Evolutionary conservation across 805 yeast species (phyloP).

Genomic region (Teunomyces panamensis): DNA sequence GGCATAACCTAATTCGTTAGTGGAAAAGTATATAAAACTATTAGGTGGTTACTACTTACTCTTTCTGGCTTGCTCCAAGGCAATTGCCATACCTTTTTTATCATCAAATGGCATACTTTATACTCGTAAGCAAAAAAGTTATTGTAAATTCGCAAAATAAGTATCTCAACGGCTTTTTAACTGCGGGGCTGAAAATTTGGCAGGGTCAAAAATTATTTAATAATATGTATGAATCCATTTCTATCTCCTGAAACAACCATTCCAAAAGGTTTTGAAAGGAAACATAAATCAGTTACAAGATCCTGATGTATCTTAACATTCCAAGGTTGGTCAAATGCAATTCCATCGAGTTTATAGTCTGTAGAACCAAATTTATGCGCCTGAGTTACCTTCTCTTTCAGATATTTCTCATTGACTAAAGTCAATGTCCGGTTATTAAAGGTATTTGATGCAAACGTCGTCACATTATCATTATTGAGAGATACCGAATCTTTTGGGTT

Average conservation of each 20-base stretch:
- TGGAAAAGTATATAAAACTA: background rate
- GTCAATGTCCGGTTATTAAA: slow-evolving; percentile 34
- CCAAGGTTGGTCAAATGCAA: slow-evolving; percentile 42
- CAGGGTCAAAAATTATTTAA: background rate
- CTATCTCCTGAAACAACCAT: slow-evolving; percentile 67
- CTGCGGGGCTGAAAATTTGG: background rate
- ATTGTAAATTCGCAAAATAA: background rate
- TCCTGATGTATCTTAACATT: slow-evolving; percentile 48
- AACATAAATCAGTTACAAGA: slow-evolving; percentile 45
- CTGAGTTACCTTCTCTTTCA: slow-evolving; percentile 3
- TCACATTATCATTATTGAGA: slow-evolving; percentile 15
- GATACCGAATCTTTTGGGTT: slow-evolving; percentile 15
- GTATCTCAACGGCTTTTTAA: background rate
- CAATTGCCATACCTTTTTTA: slow-evolving; percentile 60
- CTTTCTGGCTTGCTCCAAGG: slow-evolving; percentile 66
- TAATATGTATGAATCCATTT: slow-evolving; percentile 61
- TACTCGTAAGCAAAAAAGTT: background rate
- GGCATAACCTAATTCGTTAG: slow-evolving; percentile 44
- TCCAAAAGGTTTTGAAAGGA: slow-evolving; percentile 49
- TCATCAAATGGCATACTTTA: slow-evolving; percentile 56
- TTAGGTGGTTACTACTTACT: slow-evolving; percentile 38
- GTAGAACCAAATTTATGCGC: background rate
- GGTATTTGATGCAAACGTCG: slow-evolving; percentile 14
- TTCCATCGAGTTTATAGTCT: slow-evolving; percentile 5
- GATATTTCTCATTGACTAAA: slow-evolving; percentile 38